Evolutionary conservation across 2,329 filamentous ascomycete species (phyloP), one percentile per base, ranked within the genome.

Genomic region (Diaporthe ilicicola): DNA sequence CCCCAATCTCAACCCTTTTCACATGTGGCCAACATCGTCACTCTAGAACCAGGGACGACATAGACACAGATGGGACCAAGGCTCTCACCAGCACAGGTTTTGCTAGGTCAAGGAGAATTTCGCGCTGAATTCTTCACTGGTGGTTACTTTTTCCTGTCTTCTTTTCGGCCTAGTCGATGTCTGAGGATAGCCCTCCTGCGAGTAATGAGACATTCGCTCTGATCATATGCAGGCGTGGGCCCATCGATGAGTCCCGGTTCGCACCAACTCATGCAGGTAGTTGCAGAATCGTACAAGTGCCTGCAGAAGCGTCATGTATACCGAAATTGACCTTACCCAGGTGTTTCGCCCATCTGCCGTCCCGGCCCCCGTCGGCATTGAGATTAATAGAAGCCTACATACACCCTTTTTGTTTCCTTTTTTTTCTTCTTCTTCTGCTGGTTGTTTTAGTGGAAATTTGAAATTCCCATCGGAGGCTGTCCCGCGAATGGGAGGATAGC

Each of bases 241-340:
- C 44, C 59, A 64, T 50, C 29, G 29, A 48, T 37, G 59, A 4
- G 59, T 29, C 7, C 59, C 44, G 10, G 59, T 37, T 50, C 44
- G 44, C 59, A 64, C 59, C 59, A 64, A 29, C 44, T 50, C 24
- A 29, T 55, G 59, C 59, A 64, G 44, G 59, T 64, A 29, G 44
- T 64, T 64, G 59, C 59, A 64, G 59, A 64, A 50, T 64, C 59
- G 59, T 64, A 64, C 59, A 64, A 64, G 59, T 64, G 59, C 59
- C 59, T 64, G 59, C 59, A 50, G 59, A 64, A 64, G 59, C 59
- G 59, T 50, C 59, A 50, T 64, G 59, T 64, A 48, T 7, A 15
- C 6, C 29, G 44, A 64, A 50, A 64, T 64, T 39, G 59, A 64
- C 59, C 59, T 64, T 50, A 64, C 59, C 59, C 42, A 64, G 59